These are phyloP conservation scores for Hsuehochloa calcarea DNA, from an alignment of 176 grass and related monocot genomes.

Conservation along the genomic window DNA sequence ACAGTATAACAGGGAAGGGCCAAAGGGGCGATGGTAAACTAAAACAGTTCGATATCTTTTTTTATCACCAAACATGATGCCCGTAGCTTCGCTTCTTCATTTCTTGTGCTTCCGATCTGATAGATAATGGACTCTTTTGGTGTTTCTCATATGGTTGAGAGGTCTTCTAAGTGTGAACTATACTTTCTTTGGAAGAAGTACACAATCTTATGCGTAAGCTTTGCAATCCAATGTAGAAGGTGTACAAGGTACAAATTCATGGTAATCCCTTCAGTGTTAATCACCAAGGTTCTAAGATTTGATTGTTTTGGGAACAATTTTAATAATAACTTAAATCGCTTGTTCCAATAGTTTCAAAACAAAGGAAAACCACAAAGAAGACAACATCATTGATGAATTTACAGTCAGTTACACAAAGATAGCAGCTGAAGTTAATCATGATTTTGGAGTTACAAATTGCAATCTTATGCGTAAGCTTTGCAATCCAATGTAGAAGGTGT, in stretches of 20 bases:
- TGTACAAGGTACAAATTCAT: not conserved
- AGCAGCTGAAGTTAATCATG: not conserved
- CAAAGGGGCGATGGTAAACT: not conserved
- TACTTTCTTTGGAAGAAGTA: not conserved
- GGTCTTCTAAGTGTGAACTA: not conserved
- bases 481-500: not conserved
- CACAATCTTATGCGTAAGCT: not conserved
- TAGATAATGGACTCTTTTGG: not conserved
- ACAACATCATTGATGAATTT: not conserved
- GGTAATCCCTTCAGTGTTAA: not conserved
- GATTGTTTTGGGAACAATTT: not conserved
- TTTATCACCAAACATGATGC: not conserved
- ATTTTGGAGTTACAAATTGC: not conserved
- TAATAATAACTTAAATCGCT: not conserved
- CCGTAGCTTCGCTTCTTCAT: not conserved
- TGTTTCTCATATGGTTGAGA: not conserved
- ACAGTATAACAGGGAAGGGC: not conserved
- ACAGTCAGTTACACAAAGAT: not conserved
- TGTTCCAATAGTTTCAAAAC: not conserved
- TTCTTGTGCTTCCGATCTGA: not conserved
- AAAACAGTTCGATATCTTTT: not conserved
- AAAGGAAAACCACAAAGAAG: not conserved
- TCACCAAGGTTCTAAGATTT: not conserved
- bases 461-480: not conserved
- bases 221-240: not conserved